These are phyloP conservation scores for Rhodosporidiobolus odoratus DNA, from an alignment of 768 basidiomycete genomes.

Conservation along the genomic window DNA sequence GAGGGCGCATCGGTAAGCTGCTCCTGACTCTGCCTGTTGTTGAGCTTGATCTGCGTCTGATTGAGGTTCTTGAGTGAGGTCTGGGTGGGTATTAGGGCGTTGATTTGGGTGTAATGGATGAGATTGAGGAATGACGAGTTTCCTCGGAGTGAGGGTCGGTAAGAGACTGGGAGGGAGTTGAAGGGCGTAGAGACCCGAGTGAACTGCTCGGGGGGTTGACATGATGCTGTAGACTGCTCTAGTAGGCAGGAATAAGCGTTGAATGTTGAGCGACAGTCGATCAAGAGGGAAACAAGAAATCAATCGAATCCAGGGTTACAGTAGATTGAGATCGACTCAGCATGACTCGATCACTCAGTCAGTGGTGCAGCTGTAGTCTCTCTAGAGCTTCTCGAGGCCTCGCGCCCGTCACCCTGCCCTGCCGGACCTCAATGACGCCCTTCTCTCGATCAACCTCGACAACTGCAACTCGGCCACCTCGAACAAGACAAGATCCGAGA, in stretches of 20 bases:
- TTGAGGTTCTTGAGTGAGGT: neutral
- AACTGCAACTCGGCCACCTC: neutral
- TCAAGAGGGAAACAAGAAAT: neutral
- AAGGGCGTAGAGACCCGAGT: constrained; percentile 35
- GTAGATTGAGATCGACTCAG: too few species aligned
- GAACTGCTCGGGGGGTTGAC: neutral
- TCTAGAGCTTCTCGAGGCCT: too few species aligned
- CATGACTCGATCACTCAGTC: too few species aligned
- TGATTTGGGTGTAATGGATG: neutral
- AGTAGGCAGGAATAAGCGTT: neutral
- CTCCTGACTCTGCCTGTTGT: neutral
- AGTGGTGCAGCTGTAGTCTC: too few species aligned
- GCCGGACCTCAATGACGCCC: too few species aligned
- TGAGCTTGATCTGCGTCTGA: neutral
- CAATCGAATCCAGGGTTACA: too few species aligned
- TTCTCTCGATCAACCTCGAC: too few species aligned
- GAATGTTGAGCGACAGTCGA: neutral
- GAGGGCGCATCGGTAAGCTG: constrained; percentile 31
- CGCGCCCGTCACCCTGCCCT: too few species aligned
- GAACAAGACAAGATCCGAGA: neutral
- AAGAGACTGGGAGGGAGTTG: constrained; percentile 24
- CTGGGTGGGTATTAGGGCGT: neutral
- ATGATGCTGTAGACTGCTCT: neutral
- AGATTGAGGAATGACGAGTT: constrained; percentile 35
- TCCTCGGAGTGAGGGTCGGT: constrained; percentile 13